Evolutionary conservation across 768 basidiomycete species (phyloP).

Genomic region (Mycena crocata): DNA sequence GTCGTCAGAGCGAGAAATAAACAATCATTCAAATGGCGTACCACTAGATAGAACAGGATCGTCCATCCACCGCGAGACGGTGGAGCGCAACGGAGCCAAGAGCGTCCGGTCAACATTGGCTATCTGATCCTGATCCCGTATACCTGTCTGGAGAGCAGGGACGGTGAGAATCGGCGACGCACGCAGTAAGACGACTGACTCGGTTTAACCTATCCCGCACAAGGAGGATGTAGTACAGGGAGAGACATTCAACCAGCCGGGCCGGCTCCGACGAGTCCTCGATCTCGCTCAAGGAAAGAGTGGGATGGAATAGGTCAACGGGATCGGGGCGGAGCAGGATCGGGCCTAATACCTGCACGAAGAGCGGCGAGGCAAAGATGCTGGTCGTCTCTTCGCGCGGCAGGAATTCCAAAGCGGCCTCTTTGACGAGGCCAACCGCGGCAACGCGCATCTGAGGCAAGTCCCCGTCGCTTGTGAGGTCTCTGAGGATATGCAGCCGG

Average conservation of each 20-base stretch:
- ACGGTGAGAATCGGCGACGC: background rate
- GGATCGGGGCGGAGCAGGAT: constrained; percentile 70
- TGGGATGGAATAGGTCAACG: constrained; percentile 57
- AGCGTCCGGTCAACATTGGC: constrained; percentile 57
- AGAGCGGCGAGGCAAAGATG: constrained; percentile 64
- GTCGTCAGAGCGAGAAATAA: constrained; percentile 3
- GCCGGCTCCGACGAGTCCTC: constrained; percentile 67
- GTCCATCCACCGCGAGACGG: constrained; percentile 49
- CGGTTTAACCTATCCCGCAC: constrained; percentile 67
- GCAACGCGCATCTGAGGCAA: constrained; percentile 78
- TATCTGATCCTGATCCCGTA: constrained; percentile 59
- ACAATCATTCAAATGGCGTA: constrained; percentile 30
- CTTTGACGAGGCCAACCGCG: constrained; percentile 75
- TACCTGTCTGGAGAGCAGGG: constrained; percentile 56
- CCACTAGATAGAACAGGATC: constrained; percentile 39
- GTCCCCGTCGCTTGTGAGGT: constrained; percentile 60
- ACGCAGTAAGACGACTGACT: constrained; percentile 47
- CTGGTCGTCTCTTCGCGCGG: constrained; percentile 43
- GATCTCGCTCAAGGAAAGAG: constrained; percentile 56
- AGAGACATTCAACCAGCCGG: constrained; percentile 73
- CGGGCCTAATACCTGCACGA: constrained; percentile 70
- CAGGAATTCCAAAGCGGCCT: constrained; percentile 67
- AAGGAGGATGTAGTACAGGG: constrained; percentile 75
- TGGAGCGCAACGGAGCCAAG: constrained; percentile 56
- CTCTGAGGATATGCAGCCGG: constrained; percentile 66